These are phyloP conservation scores for Millerozyma acaciae DNA, from an alignment of 805 yeast species.

Conservation along the genomic window DNA sequence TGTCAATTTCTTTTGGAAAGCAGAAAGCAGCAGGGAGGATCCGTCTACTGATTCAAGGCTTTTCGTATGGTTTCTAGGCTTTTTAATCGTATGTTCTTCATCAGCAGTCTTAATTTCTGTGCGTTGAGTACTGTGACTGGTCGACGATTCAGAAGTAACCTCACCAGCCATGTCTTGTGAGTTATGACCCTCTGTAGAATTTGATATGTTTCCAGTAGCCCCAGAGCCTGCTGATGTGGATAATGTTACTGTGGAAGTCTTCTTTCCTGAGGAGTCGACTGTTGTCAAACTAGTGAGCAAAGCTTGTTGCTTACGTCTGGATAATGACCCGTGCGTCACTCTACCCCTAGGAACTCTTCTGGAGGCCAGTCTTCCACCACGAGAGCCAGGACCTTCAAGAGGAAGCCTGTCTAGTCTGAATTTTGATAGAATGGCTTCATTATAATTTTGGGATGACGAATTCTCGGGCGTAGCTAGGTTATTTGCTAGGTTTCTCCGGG, in stretches of 20 bases:
- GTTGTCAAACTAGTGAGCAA: constrained; percentile 5
- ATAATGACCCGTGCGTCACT: constrained; percentile 18
- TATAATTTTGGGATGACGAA: constrained; percentile 24
- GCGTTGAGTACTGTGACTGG: no score
- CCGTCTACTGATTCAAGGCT: no score
- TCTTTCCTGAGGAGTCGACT: constrained; percentile 2
- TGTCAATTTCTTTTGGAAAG: no score
- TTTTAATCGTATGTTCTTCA: no score
- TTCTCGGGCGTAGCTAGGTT: constrained; percentile 11
- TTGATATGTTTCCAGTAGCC: no score
- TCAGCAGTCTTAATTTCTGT: no score
- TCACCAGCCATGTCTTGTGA: no score
- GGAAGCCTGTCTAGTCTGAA: constrained; percentile 34
- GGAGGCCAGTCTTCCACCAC: constrained; percentile 29
- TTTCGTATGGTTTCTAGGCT: no score
- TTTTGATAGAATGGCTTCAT: constrained; percentile 26
- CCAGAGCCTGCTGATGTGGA: neutral
- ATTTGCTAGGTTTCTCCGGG: constrained; percentile 24
- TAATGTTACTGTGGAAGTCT: neutral
- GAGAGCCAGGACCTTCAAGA: constrained; percentile 36
- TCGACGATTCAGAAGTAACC: no score
- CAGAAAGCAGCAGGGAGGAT: no score
- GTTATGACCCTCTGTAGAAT: no score
- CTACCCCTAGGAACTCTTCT: constrained; percentile 21
- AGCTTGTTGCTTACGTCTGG: constrained; percentile 20